Evolutionary conservation across 495 filamentous ascomycete genomes (phyloP).

Genomic region (Aspergillus bertholletiae): DNA sequence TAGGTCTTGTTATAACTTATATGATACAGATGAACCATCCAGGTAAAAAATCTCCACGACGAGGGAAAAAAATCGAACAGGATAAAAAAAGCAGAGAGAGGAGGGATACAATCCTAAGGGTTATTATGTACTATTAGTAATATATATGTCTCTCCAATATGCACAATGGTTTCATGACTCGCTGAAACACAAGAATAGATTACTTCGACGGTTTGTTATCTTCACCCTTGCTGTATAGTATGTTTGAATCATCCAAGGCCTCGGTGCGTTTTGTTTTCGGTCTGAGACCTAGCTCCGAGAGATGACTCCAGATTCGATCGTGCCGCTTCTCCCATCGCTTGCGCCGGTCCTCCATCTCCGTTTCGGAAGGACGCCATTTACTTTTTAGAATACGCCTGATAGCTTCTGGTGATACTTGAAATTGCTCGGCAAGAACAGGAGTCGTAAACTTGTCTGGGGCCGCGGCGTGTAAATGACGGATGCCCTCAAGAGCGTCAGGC

Average conservation of each 20-base stretch:
- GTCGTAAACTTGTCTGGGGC: slow-evolving; percentile 76
- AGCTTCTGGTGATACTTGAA: slow-evolving; percentile 80
- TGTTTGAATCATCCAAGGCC: slow-evolving; percentile 21
- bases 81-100: too few relatives aligned
- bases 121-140: neutral
- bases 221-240: slow-evolving; percentile 23
- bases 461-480: slow-evolving; percentile 70
- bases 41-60: too few relatives aligned
- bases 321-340: slow-evolving; percentile 77
- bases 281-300: slow-evolving; percentile 70
- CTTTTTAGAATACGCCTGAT: slow-evolving; percentile 82
- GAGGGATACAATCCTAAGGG: too few relatives aligned
- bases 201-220: neutral
- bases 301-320: slow-evolving; percentile 68
- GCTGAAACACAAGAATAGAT: too few relatives aligned
- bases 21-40: too few relatives aligned
- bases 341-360: slow-evolving; percentile 58
- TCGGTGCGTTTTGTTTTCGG: slow-evolving; percentile 26
- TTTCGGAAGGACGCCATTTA: slow-evolving; percentile 70
- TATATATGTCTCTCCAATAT: neutral
- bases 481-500: slow-evolving; percentile 84
- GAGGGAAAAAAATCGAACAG: too few relatives aligned
- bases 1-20: too few relatives aligned
- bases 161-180: neutral
- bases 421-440: slow-evolving; percentile 67